Evolutionary conservation across 2,329 filamentous ascomycete species (phyloP), one percentile per base, ranked within the genome.

Genomic region (Chaetomium sp.): DNA sequence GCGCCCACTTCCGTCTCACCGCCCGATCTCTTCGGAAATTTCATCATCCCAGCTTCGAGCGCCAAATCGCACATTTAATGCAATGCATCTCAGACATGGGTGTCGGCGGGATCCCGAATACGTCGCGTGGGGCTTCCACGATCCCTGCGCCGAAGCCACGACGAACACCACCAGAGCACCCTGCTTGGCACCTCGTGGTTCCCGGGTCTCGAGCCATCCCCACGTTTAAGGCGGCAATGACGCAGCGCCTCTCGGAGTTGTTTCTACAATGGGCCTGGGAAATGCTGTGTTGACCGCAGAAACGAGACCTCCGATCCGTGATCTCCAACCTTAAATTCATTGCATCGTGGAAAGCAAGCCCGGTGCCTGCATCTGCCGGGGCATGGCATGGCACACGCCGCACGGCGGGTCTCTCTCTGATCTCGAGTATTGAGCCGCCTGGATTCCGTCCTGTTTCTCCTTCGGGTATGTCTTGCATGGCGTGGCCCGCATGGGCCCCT

Each of bases 71-170:
- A 54, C 21, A 33, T 64, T 67, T 51, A 65, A 27, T 51, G 13
- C 49, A 51, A 53, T 67, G 66, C 66, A 59, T 65, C 62, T 45
- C 10, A 63, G 50, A 64, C 57, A 67, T 66, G 55, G 51, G 35
- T n/a, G 53, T 51, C 61, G 54, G 63, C 57, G 60, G 57, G 16
- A 57, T 58, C 27, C 57, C 60, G 57, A 60, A 55, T 29, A 50
- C 47, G 56, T 54, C 54, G 57, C 50, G 54, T 69, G 62, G 68
- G 60, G 57, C 67, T 70, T 70, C 71, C 56, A 66, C 54, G 16
- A 72, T 65, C 70, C 71, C 71, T 72, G 70, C 68, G 65, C 70
- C 54, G 71, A 73, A 73, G 63, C 53, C n/a, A 33, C 25, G 57
- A 33, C 55, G 50, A 69, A 65, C 45, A 62, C 54, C 51, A 58